Conservation (phyloP, 148 eudicot genomes). For the Hydrangea macrophylla region DNA sequence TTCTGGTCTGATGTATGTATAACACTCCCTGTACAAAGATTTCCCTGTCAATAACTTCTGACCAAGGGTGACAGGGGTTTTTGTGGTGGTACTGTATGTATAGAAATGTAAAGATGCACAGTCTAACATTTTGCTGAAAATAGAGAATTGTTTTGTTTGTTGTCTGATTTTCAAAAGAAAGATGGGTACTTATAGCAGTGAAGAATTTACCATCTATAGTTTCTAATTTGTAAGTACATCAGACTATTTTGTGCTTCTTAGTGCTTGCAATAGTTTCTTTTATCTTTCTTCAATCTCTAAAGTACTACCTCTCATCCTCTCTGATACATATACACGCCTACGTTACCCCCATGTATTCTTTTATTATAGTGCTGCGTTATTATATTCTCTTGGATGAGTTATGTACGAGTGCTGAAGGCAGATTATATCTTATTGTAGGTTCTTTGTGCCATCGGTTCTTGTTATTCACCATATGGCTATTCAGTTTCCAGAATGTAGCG, state of each 20-base stretch:
- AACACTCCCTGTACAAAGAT: background rate
- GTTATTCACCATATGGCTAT: conserved; percentile 49
- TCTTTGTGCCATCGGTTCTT: conserved; percentile 43
- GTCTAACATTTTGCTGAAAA: too few species aligned
- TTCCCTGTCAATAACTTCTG: background rate
- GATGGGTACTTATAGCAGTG: background rate
- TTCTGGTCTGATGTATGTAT: background rate
- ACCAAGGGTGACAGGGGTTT: background rate
- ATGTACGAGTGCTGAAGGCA: background rate
- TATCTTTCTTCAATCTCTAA: background rate
- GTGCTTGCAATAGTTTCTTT: background rate
- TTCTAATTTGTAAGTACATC: background rate
- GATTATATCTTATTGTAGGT: conserved; percentile 46
- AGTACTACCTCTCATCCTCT: background rate
- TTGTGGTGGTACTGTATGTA: background rate
- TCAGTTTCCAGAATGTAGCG: conserved; percentile 39
- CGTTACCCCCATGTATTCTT: too few species aligned
- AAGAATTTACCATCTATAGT: background rate
- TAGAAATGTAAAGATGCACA: too few species aligned
- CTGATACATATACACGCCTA: background rate
- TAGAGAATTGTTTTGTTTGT: background rate
- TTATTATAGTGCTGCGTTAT: background rate
- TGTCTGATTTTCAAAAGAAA: background rate
- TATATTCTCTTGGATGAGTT: background rate
- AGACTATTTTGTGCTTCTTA: background rate